phyloP scores from a whole-genome alignment of 1,139 yeast genomes.

The Magnusiomyces sp. region DNA sequence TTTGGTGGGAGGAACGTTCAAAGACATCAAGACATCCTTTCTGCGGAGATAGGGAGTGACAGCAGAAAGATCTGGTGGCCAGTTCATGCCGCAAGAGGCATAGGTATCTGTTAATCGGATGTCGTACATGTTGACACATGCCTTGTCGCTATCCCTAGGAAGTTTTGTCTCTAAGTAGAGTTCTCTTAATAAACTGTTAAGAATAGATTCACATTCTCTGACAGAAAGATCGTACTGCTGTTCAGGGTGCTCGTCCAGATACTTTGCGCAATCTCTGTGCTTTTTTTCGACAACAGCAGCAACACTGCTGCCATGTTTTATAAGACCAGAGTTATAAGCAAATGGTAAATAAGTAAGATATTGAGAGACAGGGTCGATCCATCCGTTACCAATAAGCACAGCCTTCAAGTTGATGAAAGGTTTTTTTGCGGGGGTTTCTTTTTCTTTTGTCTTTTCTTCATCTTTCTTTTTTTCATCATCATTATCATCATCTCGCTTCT shows the following conservation, averaged over 20 bases:
- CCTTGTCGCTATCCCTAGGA: constrained; percentile 21
- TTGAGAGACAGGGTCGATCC: constrained; percentile 89
- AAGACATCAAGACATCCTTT: constrained; percentile 47
- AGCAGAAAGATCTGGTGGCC: constrained; percentile 71
- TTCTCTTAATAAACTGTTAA: constrained; percentile 20
- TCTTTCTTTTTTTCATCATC: neutral
- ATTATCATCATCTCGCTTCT: neutral
- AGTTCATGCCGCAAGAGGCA: constrained; percentile 87
- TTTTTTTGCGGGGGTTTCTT: constrained; percentile 7
- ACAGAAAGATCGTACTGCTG: constrained; percentile 17
- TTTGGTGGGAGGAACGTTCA: constrained; percentile 33
- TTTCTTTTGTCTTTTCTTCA: constrained; percentile 18
- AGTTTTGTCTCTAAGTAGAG: constrained; percentile 16
- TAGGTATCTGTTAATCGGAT: constrained; percentile 57
- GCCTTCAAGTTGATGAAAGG: constrained; percentile 46
- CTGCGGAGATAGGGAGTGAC: constrained; percentile 55
- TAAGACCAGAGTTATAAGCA: constrained; percentile 50
- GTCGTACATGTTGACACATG: constrained; percentile 80
- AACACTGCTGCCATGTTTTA: constrained; percentile 31
- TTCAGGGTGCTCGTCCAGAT: constrained; percentile 21
- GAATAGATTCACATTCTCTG: constrained; percentile 27
- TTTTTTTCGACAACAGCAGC: constrained; percentile 27
- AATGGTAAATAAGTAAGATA: constrained; percentile 75
- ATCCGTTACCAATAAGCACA: constrained; percentile 85
- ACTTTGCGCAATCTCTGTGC: constrained; percentile 27